Percentiles rank a stretch among this genome's conserved stretches.
Conservation (phyloP, 768 basidiomycete species). For the Boletus insuetus region DNA sequence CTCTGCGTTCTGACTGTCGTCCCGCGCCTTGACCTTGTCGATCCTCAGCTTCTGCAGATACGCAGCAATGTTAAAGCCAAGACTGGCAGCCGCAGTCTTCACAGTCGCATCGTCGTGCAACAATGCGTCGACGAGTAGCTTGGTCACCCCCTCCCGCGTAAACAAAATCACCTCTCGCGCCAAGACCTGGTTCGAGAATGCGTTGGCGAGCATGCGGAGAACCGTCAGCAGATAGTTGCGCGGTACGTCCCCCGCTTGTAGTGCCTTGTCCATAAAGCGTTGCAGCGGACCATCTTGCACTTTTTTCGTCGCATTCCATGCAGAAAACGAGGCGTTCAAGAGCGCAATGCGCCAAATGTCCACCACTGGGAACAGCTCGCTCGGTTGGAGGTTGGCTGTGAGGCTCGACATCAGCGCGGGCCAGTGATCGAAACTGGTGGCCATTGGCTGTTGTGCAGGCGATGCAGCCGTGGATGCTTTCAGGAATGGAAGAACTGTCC, state of each 20-base stretch:
- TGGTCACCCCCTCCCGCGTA: constrained; percentile 40
- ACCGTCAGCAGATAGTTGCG: constrained; percentile 64
- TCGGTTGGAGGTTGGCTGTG: constrained; percentile 42
- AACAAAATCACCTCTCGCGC: constrained; percentile 39
- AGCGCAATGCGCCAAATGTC: constrained; percentile 82
- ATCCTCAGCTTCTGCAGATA: constrained; percentile 62
- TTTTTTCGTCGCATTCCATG: constrained; percentile 42
- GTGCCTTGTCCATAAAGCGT: constrained; percentile 46
- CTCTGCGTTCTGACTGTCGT: constrained; percentile 37
- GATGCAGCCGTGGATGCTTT: constrained; percentile 45
- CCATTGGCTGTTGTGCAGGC: constrained; percentile 26
- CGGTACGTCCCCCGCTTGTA: constrained; percentile 27
- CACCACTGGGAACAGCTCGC: constrained; percentile 72
- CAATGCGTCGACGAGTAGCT: constrained; percentile 61
- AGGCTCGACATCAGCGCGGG: constrained; percentile 45
- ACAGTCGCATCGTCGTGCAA: constrained; percentile 67
- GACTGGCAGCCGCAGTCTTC: constrained; percentile 75
- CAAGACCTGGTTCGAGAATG: constrained; percentile 47
- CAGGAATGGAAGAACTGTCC: constrained; percentile 59
- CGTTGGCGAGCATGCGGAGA: constrained; percentile 68
- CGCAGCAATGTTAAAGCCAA: constrained; percentile 74
- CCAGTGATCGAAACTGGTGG: constrained; percentile 47
- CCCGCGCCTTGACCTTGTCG: constrained; percentile 35
- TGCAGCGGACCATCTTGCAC: constrained; percentile 41
- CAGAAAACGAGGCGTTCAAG: constrained; percentile 56